Conservation (phyloP, 768 basidiomycete species). For the Exidia glandulosa region DNA sequence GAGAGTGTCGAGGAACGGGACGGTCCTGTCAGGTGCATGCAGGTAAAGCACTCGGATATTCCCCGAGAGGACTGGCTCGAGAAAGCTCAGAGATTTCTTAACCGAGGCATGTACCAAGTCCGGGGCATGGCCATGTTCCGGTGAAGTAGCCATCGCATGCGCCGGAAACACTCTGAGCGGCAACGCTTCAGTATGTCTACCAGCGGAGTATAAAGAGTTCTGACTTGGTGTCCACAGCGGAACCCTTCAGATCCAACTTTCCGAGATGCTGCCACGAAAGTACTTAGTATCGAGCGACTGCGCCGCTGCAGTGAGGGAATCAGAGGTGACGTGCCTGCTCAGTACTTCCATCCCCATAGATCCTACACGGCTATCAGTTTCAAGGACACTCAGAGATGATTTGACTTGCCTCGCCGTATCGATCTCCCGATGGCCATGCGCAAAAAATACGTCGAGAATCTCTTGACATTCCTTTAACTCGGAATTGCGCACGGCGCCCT, state of each 20-base stretch:
- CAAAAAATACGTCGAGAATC: slow-evolving; percentile 34
- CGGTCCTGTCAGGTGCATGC: no score
- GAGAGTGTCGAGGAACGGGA: no score
- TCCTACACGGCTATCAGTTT: slow-evolving; percentile 9
- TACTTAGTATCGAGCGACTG: neutral
- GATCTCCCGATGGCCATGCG: slow-evolving; percentile 32
- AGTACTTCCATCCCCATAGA: slow-evolving; percentile 43
- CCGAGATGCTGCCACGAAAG: slow-evolving; percentile 23
- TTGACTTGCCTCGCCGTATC: slow-evolving; percentile 30
- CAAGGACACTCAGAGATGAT: neutral
- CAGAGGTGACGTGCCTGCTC: slow-evolving; percentile 30
- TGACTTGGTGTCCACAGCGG: slow-evolving; percentile 40
- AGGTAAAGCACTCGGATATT: no score
- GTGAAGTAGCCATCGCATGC: no score
- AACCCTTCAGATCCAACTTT: slow-evolving; percentile 28
- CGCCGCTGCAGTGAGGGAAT: no score
- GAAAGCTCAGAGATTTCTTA: no score
- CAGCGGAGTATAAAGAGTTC: no score
- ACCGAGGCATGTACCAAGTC: no score
- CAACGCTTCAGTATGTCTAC: no score
- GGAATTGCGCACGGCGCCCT: slow-evolving; percentile 29
- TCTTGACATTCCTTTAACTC: slow-evolving; percentile 28
- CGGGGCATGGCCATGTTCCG: no score
- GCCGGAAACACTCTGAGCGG: no score
- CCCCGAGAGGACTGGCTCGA: no score